A percentile compares a stretch with the other conserved stretches of the same genome.
phyloP scores from a whole-genome alignment of 345 rosid species.

The Gossypium rotundifolium region DNA sequence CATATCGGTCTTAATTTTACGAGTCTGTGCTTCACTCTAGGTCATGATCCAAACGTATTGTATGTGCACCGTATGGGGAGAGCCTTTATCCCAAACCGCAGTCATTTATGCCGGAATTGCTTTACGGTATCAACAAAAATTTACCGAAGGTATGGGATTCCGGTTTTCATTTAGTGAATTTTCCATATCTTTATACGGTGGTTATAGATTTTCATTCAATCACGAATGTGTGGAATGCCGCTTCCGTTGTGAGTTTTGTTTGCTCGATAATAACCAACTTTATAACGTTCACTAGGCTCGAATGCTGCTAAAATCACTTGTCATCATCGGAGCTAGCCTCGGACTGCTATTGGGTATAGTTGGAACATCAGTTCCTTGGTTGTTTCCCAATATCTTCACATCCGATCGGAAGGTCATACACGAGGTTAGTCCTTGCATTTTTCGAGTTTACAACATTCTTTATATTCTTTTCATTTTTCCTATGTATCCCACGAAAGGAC shows the following conservation, averaged over 20 bases:
- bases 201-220: background rate
- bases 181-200: background rate
- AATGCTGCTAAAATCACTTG: slow-evolving; percentile 69
- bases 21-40: slow-evolving; percentile 19
- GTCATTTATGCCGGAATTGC: slow-evolving; percentile 87
- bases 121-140: slow-evolving; percentile 53
- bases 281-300: slow-evolving; percentile 50
- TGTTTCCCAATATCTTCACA: slow-evolving; percentile 68
- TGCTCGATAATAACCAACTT: background rate
- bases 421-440: slow-evolving; percentile 38
- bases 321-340: slow-evolving; percentile 51
- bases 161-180: background rate
- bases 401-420: slow-evolving; percentile 47
- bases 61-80: slow-evolving; percentile 72
- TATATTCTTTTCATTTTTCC: slow-evolving; percentile 3
- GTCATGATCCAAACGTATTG: slow-evolving; percentile 64
- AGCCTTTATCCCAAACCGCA: slow-evolving; percentile 90
- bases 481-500: background rate
- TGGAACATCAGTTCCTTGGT: slow-evolving; percentile 68
- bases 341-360: slow-evolving; percentile 50
- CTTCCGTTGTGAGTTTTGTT: background rate
- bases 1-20: background rate
- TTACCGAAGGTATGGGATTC: slow-evolving; percentile 45
- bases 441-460: background rate
- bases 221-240: background rate